Evolutionary conservation across 1,139 yeast species (phyloP), one percentile per base, ranked within the genome.

Genomic region (Candida anutae): DNA sequence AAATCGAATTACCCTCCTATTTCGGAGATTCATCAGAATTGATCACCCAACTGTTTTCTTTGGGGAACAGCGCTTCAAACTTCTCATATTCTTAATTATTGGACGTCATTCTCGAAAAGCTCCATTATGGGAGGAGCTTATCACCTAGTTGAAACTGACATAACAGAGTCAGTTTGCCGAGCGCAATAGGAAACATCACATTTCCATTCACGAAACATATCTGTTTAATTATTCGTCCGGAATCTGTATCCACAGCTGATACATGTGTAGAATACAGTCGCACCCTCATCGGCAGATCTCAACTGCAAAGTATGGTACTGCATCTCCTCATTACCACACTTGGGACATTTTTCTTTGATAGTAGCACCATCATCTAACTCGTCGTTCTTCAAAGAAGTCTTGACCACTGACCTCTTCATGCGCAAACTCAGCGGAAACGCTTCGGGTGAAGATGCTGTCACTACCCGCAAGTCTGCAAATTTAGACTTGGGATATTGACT

Each of bases 251-350:
- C 90, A 68, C 99, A 90, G 28, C 72, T 63, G 2, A 94, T 81
- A 65, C 98, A 90, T 1, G 98, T 88, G 60, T 90, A 93, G 53
- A 90, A 93, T 18, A 82, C 93, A 5, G 94, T 82, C 17, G 93
- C 93, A 67, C 98, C 99, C 69, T 90, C 99, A 69, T 90, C 99
- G 3, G 98, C 99, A 30, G 95, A 83, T 62, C 99, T 76, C 44
- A 90, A 71, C 58, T 90, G 99, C 45, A 90, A 66, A 6, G 98
- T 90, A 51, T 90, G 96, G 55, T 90, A 90, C 52, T 80, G 90
- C 98, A 93, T 93, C 58, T 90, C 96, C 48, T 90, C 96, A 55
- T 88, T 74, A 28, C 95, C 96, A 74, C 98, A 90, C 57, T 87
- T 78, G 14, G 97, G 97, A 67, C 99, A 90, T 50, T 82, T 87